Evolutionary conservation across 257 asterid genomes (phyloP).

Genomic region (Solanum rostratum): DNA sequence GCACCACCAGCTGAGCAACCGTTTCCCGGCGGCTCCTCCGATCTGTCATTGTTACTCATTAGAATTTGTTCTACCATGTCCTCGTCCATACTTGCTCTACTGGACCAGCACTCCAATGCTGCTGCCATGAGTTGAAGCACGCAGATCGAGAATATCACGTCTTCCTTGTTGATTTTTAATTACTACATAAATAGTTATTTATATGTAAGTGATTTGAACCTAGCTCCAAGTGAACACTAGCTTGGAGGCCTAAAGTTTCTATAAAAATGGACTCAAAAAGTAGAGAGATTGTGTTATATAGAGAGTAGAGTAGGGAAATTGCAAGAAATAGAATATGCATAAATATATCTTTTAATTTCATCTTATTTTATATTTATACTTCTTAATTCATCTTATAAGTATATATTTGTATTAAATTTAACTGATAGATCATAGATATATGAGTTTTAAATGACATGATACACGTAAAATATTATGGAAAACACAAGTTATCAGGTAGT

Average conservation of each 20-base stretch:
- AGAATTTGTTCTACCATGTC: constrained; percentile 88
- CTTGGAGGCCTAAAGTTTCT: background rate
- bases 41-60: constrained; percentile 77
- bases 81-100: constrained; percentile 81
- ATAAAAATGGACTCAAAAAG: background rate
- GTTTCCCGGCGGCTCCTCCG: constrained; percentile 50
- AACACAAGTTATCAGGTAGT: too few species aligned
- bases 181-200: background rate
- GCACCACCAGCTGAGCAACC: constrained; percentile 9
- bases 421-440: too few species aligned
- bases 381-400: too few species aligned
- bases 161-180: background rate
- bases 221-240: background rate
- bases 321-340: background rate
- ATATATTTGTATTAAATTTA: too few species aligned
- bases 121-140: constrained; percentile 51
- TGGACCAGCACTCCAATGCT: constrained; percentile 95
- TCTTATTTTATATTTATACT: too few species aligned
- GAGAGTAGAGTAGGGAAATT: background rate
- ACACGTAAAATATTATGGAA: too few species aligned
- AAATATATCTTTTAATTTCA: too few species aligned
- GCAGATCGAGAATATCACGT: background rate
- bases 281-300: background rate
- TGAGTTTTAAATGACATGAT: too few species aligned
- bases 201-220: background rate